Base-by-base conservation (phyloP, 2,329 filamentous ascomycete species). In the Chrysoporthe deuterocubensis region DNA sequence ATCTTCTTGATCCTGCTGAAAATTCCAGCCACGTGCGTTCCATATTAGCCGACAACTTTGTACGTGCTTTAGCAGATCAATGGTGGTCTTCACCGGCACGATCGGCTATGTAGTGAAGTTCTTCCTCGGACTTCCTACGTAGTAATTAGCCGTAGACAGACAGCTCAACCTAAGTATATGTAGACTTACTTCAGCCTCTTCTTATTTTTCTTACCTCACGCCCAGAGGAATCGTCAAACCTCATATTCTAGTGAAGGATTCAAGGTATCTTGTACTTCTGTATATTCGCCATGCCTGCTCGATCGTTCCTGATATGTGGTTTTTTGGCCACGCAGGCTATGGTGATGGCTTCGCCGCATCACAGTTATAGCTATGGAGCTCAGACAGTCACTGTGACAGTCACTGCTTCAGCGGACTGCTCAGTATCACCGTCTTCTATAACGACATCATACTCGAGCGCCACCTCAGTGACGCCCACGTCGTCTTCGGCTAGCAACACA, bases 331-430 rank as follows among this genome's bases (percentile, higher is more conserved):
- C 54, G 8, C 37, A 3, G 57, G 57, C 40, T 14, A 40, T 32
- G 57, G 57, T 60, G 57, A 60, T 60, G 57, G 57, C 57, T 18
- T 60, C 57, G 11, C 57, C 40, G 3, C 57, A 60, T 2, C 40
- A 44, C 9, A 42, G 37, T 40, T 26, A 44, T 13, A 59, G 56
- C 56, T 32, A 40, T 8, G 18, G 57, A 37, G 11, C 40, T 40
- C 34, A 43, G 18, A 44, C 40, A 21, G 40, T 44, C n/a, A 60
- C 57, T 26, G 57, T 60, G 40, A 60, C 57, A 21, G 40, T 44
- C 57, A 60, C 57, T 9, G 40, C n/a, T 3, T n/a, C 40, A 32
- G 57, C 18, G 44, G 40, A 7, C n/a, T 60, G 57, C 16, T 44
- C 40, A 37, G 57, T n/a, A n/a, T 18, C 57, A 11, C 8, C 57